Evolutionary conservation across 2,329 filamentous ascomycete species (phyloP), one percentile per base, ranked within the genome.

Genomic region (Tolypocladium tropicale): DNA sequence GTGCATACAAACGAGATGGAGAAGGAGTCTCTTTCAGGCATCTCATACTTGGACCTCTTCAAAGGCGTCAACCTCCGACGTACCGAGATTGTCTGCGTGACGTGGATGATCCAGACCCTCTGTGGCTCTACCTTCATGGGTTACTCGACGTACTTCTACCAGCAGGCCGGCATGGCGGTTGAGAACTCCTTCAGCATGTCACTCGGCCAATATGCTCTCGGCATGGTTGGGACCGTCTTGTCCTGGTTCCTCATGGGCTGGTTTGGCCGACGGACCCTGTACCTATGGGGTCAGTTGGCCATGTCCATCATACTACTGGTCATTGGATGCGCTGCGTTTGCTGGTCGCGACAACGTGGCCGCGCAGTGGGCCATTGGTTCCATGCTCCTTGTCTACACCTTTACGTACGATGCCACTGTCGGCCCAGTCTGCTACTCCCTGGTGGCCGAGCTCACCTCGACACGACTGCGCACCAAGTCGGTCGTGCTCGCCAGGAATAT

Each of bases 371-470:
- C 72, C 0, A 76, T 77, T 1, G 80, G 77, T 2, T 70, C 73
- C 2, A 66, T 82, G 55, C 68, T 72, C 2, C 60, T 72, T 25
- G 65, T 75, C 58, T 77, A 76, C 65, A 75, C 73, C 23, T 72
- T 77, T 33, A 69, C 74, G 52, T 74, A 73, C 55, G 66, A 74
- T 57, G 64, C 63, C 41, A 73, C 71, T 6, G 68, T 74, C 30
- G 72, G 72, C 0, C 72, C 59, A 39, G 89, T 95, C 30, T 91
- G 88, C 72, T 96, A 94, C 73, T 93, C 89, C 0, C 79, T 95
- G 36, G 90, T 95, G 5, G 82, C 76, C 1, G 76, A 78, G 62
- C 59, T 77, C 3, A 70, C 71, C 0, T 76, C 74, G 0, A 76
- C 74, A 4, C 75, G 76, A 41, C 69, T 78, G 23, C 70, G 75